Evolutionary conservation across 1,284 basidiomycete species (phyloP).

Genomic region (Ceratobasidium sp.): DNA sequence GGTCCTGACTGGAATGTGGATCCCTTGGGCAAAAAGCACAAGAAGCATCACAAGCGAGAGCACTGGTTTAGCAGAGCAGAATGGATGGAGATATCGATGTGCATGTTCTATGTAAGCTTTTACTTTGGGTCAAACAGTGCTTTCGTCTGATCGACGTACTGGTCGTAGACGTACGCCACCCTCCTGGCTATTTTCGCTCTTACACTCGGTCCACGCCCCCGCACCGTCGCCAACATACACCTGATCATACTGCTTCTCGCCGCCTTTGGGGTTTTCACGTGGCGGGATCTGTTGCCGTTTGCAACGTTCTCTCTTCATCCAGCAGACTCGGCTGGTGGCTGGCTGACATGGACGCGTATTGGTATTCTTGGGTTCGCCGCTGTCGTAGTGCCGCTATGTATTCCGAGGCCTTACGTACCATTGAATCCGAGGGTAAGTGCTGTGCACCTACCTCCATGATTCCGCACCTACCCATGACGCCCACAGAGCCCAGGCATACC

Average conservation of each 20-base stretch:
- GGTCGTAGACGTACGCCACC: conserved; percentile 28
- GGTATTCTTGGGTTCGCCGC: conserved; percentile 44
- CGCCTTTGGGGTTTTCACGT: conserved; percentile 41
- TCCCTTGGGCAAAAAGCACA: conserved; percentile 17
- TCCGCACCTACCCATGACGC: background rate
- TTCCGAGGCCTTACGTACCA: conserved; percentile 43
- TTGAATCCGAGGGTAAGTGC: conserved; percentile 48
- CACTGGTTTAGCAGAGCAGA: conserved; percentile 42
- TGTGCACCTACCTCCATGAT: background rate
- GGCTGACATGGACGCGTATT: conserved; percentile 45
- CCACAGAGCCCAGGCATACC: conserved; percentile 44
- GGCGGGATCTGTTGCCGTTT: conserved; percentile 45
- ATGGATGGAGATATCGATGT: conserved; percentile 45
- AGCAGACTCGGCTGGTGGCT: conserved; percentile 36
- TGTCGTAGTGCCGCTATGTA: conserved; percentile 45
- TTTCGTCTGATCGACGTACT: background rate
- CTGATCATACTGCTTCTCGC: conserved; percentile 42
- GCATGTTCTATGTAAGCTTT: conserved; percentile 41
- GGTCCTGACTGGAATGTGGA: background rate
- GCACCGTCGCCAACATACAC: conserved; percentile 3
- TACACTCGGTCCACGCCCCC: conserved; percentile 6
- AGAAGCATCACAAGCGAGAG: conserved; percentile 32
- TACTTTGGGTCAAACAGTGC: background rate
- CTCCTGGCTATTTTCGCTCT: conserved; percentile 42
- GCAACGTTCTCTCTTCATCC: conserved; percentile 41